Evolutionary conservation across 2,329 filamentous ascomycete genomes (phyloP), one percentile per base, ranked within the genome.

Genomic region (Dendryphion nanum): DNA sequence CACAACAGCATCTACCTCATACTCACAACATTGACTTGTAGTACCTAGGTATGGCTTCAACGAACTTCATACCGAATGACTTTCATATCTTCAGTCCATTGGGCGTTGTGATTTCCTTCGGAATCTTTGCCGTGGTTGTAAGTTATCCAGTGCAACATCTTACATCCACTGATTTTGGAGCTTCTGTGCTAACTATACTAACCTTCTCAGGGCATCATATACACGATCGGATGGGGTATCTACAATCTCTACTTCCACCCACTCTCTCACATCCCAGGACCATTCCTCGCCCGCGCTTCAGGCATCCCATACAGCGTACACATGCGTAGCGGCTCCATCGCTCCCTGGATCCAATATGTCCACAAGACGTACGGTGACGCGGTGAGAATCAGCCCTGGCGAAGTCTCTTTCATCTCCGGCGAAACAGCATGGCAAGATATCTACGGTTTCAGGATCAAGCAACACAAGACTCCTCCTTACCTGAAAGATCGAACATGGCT

Each of bases 231-330:
- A 12, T 40, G 26, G 5, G 34, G 39, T 6, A 44, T 69, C 24
- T 69, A 71, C 51, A 65, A 63, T 38, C 42, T 67, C 14, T 72
- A 60, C 46, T 67, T 74, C 40, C 66, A 71, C 23, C 70, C 72
- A 4, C 57, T 74, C 0, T 50, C 56, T 15, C 63, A 67, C 28
- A 68, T 68, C 18, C 71, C 71, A 2, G 72, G 71, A 0, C 70
- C 72, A 2, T 56, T 57, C 16, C 38, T 63, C 4, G 53, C 58
- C 18, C 51, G 62, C 15, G 52, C 57, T 2, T 55, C 59, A 4
- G 48, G 54, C 13, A 38, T 68, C 5, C 63, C 65, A 1, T 65
- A 66, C 33, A 50, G 49, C 13, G 30, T 55, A 12, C 50, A 46
- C 20, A 42, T 54, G 8, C 40, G 56, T 2, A 51, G 45, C 6